Percentiles rank a stretch among this genome's conserved stretches.
Conservation (phyloP, 805 yeast genomes). For the Sungouiozyma ichnusensis region DNA sequence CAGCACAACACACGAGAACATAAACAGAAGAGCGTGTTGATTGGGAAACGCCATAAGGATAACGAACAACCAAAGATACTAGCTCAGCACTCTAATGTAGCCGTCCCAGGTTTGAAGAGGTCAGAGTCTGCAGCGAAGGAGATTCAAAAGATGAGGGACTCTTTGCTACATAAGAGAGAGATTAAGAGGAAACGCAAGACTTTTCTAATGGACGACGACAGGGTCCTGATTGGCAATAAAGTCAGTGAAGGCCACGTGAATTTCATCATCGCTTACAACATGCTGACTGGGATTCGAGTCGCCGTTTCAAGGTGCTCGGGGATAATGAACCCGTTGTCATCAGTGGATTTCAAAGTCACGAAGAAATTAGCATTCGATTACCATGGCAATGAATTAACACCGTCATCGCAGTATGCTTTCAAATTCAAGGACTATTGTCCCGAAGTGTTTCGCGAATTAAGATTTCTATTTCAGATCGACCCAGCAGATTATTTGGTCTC, state of each 20-base stretch:
- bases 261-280: conserved; percentile 88
- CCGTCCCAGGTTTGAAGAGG: conserved; percentile 14
- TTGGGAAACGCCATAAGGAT: background rate
- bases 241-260: conserved; percentile 90
- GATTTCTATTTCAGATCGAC: conserved; percentile 74
- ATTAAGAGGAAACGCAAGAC: conserved; percentile 34
- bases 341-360: conserved; percentile 54
- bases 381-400: conserved; percentile 80
- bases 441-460: conserved; percentile 78
- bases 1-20: background rate
- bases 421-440: conserved; percentile 96
- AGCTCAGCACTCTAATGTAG: conserved; percentile 10
- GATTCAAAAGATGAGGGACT: conserved; percentile 40
- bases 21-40: background rate
- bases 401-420: conserved; percentile 90
- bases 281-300: conserved; percentile 93
- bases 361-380: conserved; percentile 81
- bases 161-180: conserved; percentile 36
- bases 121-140: conserved; percentile 36
- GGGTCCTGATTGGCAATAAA: conserved; percentile 63
- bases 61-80: background rate
- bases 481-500: conserved; percentile 94
- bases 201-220: conserved; percentile 38
- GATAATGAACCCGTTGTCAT: conserved; percentile 59
- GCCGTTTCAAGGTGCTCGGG: conserved; percentile 91